A percentile compares a stretch with the other conserved stretches of the same genome.
Evolutionary conservation across 75 land plant species (phyloP).

Genomic region (Pseudotsuga menziesii): DNA sequence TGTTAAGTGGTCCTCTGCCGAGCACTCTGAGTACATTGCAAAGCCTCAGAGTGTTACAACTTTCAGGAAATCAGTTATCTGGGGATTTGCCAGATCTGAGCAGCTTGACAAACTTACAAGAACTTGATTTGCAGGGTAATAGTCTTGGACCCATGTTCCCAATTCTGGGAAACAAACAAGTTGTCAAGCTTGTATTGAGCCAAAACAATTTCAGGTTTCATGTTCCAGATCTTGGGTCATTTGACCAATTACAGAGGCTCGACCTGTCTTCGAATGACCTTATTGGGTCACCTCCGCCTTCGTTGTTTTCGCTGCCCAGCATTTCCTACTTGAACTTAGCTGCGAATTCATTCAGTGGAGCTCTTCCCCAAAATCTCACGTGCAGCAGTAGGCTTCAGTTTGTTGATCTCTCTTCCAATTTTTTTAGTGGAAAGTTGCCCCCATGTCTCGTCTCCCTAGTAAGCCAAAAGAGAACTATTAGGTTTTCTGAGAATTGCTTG

Average conservation of each 20-base stretch:
- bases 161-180: conserved; percentile 26
- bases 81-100: conserved; percentile 61
- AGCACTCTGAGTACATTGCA: conserved; percentile 32
- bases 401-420: conserved; percentile 71
- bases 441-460: conserved; percentile 21
- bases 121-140: conserved; percentile 58
- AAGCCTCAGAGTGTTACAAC: conserved; percentile 34
- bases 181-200: conserved; percentile 38
- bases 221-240: conserved; percentile 33
- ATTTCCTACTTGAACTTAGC: conserved; percentile 47
- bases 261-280: conserved; percentile 69
- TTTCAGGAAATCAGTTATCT: conserved; percentile 56
- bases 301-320: conserved; percentile 56
- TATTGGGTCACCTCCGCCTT: conserved; percentile 42
- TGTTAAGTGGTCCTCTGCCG: conserved; percentile 51
- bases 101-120: conserved; percentile 53
- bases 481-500: conserved; percentile 51
- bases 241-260: conserved; percentile 38
- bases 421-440: conserved; percentile 67
- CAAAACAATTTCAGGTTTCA: conserved; percentile 48
- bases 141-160: conserved; percentile 75
- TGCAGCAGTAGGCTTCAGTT: conserved; percentile 39
- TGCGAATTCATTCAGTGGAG: conserved; percentile 62
- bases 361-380: conserved; percentile 51
- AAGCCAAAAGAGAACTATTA: conserved; percentile 11